Conservation (phyloP, 164 flowering plant genomes). For the Umbellularia californica region DNA sequence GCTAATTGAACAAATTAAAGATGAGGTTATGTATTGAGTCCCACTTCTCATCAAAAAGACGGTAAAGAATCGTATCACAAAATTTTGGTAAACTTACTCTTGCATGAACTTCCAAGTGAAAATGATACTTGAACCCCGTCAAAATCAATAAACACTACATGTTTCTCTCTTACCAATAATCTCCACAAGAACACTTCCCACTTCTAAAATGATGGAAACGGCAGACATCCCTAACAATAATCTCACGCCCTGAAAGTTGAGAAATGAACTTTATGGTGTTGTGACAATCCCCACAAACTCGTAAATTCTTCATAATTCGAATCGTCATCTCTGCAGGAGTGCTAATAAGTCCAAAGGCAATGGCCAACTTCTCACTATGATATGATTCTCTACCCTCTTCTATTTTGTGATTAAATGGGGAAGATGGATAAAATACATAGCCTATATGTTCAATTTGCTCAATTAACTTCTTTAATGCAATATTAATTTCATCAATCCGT, state of each 20-base stretch:
- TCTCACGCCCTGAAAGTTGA: conserved; percentile 9
- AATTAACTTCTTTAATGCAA: conserved; percentile 6
- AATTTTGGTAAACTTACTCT: too few relatives aligned
- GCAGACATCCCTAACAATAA: conserved; percentile 13
- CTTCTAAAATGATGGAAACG: conserved; percentile 17
- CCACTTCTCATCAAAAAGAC: too few relatives aligned
- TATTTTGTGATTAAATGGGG: not conserved
- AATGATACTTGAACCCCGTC: too few relatives aligned
- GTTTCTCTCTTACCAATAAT: conserved; percentile 8
- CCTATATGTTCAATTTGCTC: conserved; percentile 9
- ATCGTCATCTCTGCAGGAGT: conserved; percentile 2
- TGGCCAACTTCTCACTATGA: conserved; percentile 16
- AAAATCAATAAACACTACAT: too few relatives aligned
- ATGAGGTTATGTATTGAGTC: too few relatives aligned
- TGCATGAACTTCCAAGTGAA: too few relatives aligned
- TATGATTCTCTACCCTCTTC: conserved; percentile 7
- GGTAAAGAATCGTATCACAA: too few relatives aligned
- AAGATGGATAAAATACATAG: conserved; percentile 2
- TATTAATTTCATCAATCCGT: conserved; percentile 9
- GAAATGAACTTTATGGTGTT: conserved; percentile 14
- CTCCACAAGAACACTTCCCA: conserved; percentile 15
- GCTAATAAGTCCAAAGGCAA: conserved; percentile 17
- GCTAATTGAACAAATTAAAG: too few relatives aligned
- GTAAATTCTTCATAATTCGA: conserved; percentile 13
- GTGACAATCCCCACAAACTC: conserved; percentile 15